Conservation (phyloP, 2,329 filamentous ascomycete genomes). For the Acephala macrosclerotiorum region DNA sequence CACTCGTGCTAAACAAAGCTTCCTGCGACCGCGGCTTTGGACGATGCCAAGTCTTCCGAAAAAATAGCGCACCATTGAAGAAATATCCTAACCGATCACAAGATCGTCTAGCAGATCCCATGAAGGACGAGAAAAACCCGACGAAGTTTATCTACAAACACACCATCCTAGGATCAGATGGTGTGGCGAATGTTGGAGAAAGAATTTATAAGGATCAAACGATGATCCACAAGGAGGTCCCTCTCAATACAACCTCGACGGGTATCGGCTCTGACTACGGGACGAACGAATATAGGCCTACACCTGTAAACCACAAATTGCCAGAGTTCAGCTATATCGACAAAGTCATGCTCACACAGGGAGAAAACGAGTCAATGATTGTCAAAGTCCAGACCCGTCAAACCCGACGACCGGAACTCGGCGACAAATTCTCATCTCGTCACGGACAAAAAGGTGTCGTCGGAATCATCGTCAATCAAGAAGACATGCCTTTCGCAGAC, state of each 20-base stretch:
- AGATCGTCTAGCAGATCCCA: slow-evolving; percentile 70
- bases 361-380: slow-evolving; percentile 83
- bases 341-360: slow-evolving; percentile 93
- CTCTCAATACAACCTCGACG: slow-evolving; percentile 77
- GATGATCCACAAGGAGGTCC: slow-evolving; percentile 90
- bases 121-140: slow-evolving; percentile 60
- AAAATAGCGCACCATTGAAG: slow-evolving; percentile 86
- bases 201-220: slow-evolving; percentile 80
- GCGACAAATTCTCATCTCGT: slow-evolving; percentile 98
- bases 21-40: slow-evolving; percentile 95
- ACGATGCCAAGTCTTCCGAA: slow-evolving; percentile 97
- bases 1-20: slow-evolving; percentile 88
- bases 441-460: slow-evolving; percentile 99
- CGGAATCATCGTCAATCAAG: slow-evolving; percentile 94
- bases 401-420: slow-evolving; percentile 91
- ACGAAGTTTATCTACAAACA: slow-evolving; percentile 72
- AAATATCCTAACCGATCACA: slow-evolving; percentile 84
- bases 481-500: slow-evolving; percentile 96
- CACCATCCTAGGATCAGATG: slow-evolving; percentile 80
- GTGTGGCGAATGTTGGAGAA: slow-evolving; percentile 86
- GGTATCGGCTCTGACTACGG: slow-evolving; percentile 73
- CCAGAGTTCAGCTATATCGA: slow-evolving; percentile 90
- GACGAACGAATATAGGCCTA: slow-evolving; percentile 68
- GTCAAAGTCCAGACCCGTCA: slow-evolving; percentile 97
- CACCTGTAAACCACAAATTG: slow-evolving; percentile 80